Conservation (phyloP, 2,329 filamentous ascomycete species). For the Bipolaris cookei region DNA sequence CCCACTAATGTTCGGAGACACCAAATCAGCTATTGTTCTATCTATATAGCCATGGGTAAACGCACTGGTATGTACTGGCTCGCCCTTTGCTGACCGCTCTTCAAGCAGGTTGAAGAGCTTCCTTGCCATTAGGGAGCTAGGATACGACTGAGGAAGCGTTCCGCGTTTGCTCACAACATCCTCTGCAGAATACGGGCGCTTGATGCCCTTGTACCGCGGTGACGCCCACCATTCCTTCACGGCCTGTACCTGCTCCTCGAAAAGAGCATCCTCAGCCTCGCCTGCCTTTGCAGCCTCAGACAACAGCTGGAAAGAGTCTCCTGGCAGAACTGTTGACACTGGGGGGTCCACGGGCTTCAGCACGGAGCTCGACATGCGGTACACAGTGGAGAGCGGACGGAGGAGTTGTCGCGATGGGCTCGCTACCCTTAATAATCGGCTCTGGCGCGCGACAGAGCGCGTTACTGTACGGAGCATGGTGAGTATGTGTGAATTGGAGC, state of each 20-base stretch:
- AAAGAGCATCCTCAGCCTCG: slow-evolving; percentile 81
- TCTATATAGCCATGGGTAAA: slow-evolving; percentile 31
- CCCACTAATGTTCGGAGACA: slow-evolving; percentile 69
- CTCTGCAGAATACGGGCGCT: slow-evolving; percentile 85
- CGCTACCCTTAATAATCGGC: slow-evolving; percentile 35
- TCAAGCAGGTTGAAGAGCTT: slow-evolving; percentile 92
- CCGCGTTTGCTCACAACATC: slow-evolving; percentile 95
- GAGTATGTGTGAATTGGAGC: slow-evolving; percentile 10
- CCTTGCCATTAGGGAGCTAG: slow-evolving; percentile 91
- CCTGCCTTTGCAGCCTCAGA: slow-evolving; percentile 79
- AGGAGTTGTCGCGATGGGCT: slow-evolving; percentile 37
- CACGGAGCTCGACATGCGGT: slow-evolving; percentile 61
- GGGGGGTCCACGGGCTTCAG: slow-evolving; percentile 65
- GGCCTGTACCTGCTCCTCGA: slow-evolving; percentile 80
- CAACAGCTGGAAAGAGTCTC: slow-evolving; percentile 86
- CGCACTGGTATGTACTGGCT: slow-evolving; percentile 92
- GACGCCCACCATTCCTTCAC: slow-evolving; percentile 91
- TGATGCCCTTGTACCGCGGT: slow-evolving; percentile 85
- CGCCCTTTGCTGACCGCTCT: slow-evolving; percentile 75
- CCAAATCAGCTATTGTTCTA: slow-evolving; percentile 39
- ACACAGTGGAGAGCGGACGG: slow-evolving; percentile 51
- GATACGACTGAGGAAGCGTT: slow-evolving; percentile 83
- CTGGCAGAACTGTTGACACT: slow-evolving; percentile 65
- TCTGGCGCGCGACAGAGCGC: slow-evolving; percentile 47
- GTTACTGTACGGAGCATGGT: slow-evolving; percentile 49